Evolutionary conservation across 1,284 basidiomycete species (phyloP).

Genomic region (Cutaneotrichosporon spelunceum): DNA sequence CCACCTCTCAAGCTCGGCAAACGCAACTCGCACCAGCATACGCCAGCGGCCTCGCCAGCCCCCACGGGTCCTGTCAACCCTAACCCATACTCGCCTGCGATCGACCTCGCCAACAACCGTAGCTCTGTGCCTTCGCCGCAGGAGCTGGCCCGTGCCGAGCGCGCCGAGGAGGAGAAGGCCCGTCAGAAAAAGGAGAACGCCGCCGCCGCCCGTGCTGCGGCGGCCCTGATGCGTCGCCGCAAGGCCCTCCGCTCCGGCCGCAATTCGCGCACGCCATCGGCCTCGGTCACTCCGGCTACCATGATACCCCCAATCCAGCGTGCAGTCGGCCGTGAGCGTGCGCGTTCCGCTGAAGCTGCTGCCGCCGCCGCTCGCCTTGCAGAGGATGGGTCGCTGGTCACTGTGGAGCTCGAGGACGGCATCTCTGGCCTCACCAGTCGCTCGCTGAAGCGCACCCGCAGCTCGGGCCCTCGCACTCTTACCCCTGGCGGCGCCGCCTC

Average conservation of each 20-base stretch:
- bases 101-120: slow-evolving; percentile 36
- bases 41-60: slow-evolving; percentile 21
- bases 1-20: slow-evolving; percentile 16
- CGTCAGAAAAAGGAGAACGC: slow-evolving; percentile 35
- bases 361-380: slow-evolving; percentile 15
- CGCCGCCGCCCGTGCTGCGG: slow-evolving; percentile 31
- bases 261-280: slow-evolving; percentile 15
- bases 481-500: slow-evolving; percentile 17
- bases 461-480: slow-evolving; percentile 25
- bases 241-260: slow-evolving; percentile 21
- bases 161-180: slow-evolving; percentile 31
- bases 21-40: slow-evolving; percentile 17
- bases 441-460: slow-evolving; percentile 34
- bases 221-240: slow-evolving; percentile 25
- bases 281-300: slow-evolving; percentile 16
- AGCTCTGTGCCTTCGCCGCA: slow-evolving; percentile 32
- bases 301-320: slow-evolving; percentile 25
- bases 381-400: slow-evolving; percentile 5
- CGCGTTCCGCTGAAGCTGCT: slow-evolving; percentile 22
- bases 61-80: slow-evolving; percentile 13
- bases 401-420: slow-evolving; percentile 25
- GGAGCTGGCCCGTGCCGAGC: slow-evolving; percentile 30
- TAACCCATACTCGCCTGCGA: slow-evolving; percentile 37
- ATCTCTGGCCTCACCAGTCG: slow-evolving; percentile 12
- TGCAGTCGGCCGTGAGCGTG: slow-evolving; percentile 24